Evolutionary conservation across 108 stramenopile genomes (phyloP), one percentile per base, ranked within the genome.

Genomic region (Nannochloropsis granulata): DNA sequence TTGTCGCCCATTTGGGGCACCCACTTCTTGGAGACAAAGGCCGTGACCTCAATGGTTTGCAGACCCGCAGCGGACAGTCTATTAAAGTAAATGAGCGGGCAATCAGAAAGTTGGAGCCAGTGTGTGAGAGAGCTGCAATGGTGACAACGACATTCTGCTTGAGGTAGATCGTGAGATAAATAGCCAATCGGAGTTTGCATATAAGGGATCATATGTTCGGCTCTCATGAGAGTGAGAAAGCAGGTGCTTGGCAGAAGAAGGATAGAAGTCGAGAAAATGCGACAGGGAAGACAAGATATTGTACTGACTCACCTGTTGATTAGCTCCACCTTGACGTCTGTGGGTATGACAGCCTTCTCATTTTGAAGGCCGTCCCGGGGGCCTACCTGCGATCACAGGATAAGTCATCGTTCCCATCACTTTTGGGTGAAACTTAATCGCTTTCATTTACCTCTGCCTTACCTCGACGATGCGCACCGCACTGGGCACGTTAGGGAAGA

Each of bases 1-100:
- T 89, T 85, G 83, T 94, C 93, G 16, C 92, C 94, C 95, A 96
- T 96, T 82, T 92, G 90, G 0, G 94, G 95, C 25, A 96, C 94
- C 93, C 94, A 95, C 86, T 93, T 94, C n/a, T 94, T 94, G 24
- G 94, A 94, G 8, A 96, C 95, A 84, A 95, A 95, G 13, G 92
- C 79, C 25, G 93, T 93, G 5, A 92, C 91, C 91, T 96, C 95
- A 78, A 96, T 92, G 78, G 71, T 78, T 13, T 80, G 80, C 34
- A 93, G 92, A 0, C 95, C 95, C 12, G 94, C 92, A 0, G 88
- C 79, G 24, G 89, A 84, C 81, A 96, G 86, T 16, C 81, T 85
- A 12, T 84, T 85, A 11, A 86, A 42, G 46, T 78, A 82, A 42
- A 44, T 82, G 13, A 86, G 56, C 85, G 81, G 43, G 43, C 34